Evolutionary conservation across 176 grass and related monocot genomes (phyloP).

Genomic region (Otatea glauca): DNA sequence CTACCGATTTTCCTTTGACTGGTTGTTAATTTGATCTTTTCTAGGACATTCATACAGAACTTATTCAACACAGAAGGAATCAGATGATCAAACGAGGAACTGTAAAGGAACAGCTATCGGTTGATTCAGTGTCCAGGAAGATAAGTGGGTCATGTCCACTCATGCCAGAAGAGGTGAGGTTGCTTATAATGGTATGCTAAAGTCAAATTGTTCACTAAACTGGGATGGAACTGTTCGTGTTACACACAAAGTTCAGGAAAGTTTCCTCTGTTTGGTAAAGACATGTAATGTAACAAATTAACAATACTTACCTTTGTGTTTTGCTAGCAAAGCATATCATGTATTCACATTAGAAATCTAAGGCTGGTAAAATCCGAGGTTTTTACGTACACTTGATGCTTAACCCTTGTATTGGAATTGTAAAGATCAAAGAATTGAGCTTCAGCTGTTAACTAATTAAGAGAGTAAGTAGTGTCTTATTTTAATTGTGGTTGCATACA

Average conservation of each 20-base stretch:
- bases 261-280: conserved; percentile 2
- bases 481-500: not conserved
- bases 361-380: conserved; percentile 9
- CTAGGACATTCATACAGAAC: conserved; percentile 95
- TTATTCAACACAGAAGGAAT: conserved; percentile 93
- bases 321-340: conserved; percentile 21
- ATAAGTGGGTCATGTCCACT: conserved; percentile 87
- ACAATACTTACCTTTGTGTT: not conserved
- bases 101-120: conserved; percentile 69
- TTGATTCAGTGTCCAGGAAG: conserved; percentile 92
- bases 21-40: conserved; percentile 44
- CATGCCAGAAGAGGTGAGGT: conserved; percentile 93
- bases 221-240: not conserved
- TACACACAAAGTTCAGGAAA: not conserved
- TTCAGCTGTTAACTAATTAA: conserved; percentile 14
- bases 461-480: not conserved
- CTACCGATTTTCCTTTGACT: conserved; percentile 38
- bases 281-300: not conserved
- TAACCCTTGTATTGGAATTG: conserved; percentile 4
- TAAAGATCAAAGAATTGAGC: conserved; percentile 6
- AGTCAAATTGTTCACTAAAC: conserved; percentile 13
- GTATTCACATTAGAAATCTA: conserved; percentile 20
- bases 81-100: conserved; percentile 84
- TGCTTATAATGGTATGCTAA: conserved; percentile 22
- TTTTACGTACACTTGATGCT: conserved; percentile 29